A percentile compares a stretch with the other conserved stretches of the same genome.
These are phyloP conservation scores for Sclerotinia subarctica DNA, from an alignment of 2,329 filamentous ascomycete genomes.

Conservation along the genomic window DNA sequence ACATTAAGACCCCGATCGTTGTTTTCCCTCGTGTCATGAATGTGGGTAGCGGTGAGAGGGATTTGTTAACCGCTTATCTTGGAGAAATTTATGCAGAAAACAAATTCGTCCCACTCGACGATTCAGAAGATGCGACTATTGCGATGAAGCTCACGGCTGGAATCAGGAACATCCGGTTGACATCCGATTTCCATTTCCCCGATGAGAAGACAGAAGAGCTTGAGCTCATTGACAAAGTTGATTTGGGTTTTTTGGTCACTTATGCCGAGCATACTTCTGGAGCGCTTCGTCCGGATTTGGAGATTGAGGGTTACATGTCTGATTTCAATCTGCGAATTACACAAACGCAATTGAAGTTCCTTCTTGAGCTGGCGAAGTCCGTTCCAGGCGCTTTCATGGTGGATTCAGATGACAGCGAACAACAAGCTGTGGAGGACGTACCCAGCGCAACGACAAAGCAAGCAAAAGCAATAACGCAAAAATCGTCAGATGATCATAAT, in stretches of 20 bases:
- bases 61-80: constrained; percentile 86
- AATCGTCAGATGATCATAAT: constrained; percentile 35
- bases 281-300: constrained; percentile 79
- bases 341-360: constrained; percentile 84
- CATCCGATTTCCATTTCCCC: constrained; percentile 81
- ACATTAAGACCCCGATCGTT: constrained; percentile 92
- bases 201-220: constrained; percentile 74
- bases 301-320: constrained; percentile 88
- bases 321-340: constrained; percentile 88
- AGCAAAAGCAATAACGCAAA: constrained; percentile 28
- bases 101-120: constrained; percentile 80
- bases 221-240: constrained; percentile 95
- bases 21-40: constrained; percentile 82
- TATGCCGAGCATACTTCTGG: constrained; percentile 82
- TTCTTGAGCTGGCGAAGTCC: constrained; percentile 81
- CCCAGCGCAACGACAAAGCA: constrained; percentile 46
- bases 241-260: constrained; percentile 87
- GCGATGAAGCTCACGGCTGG: constrained; percentile 89
- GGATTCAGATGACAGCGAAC: constrained; percentile 66
- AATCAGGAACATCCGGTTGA: constrained; percentile 87
- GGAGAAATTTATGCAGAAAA: constrained; percentile 98
- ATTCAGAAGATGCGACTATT: constrained; percentile 66
- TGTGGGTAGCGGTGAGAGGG: constrained; percentile 66
- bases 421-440: constrained; percentile 72
- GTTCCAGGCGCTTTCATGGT: constrained; percentile 84